Conservation (phyloP, 768 basidiomycete genomes). For the Hirschioporus abietinus region DNA sequence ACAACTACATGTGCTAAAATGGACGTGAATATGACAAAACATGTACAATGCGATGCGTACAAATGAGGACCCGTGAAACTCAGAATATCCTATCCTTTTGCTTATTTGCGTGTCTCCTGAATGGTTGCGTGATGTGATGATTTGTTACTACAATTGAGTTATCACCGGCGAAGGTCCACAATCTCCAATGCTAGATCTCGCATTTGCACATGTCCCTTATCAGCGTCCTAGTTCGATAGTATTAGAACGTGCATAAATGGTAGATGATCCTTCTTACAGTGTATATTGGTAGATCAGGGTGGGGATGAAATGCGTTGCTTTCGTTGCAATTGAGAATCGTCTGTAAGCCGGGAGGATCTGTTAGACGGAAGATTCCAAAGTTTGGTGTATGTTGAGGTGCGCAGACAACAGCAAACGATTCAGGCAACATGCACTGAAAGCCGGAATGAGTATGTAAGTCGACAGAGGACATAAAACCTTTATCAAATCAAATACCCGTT, state of each 20-base stretch:
- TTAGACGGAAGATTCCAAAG: slow-evolving; percentile 88
- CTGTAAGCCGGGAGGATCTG: slow-evolving; percentile 79
- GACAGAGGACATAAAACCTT: slow-evolving; percentile 91
- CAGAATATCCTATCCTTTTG: neutral
- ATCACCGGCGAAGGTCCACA: slow-evolving; percentile 60
- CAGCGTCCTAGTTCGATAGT: slow-evolving; percentile 54
- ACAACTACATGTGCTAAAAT: neutral
- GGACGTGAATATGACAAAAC: neutral
- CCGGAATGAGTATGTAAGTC: slow-evolving; percentile 89
- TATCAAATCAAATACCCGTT: slow-evolving; percentile 6
- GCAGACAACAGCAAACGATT: slow-evolving; percentile 91
- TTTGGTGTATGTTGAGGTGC: slow-evolving; percentile 75
- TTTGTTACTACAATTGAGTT: neutral
- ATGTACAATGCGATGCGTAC: neutral
- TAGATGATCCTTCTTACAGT: slow-evolving; percentile 49
- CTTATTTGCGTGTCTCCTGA: neutral
- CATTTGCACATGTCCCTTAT: slow-evolving; percentile 81
- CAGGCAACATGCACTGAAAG: slow-evolving; percentile 86
- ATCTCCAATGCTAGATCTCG: slow-evolving; percentile 71
- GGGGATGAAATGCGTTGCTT: slow-evolving; percentile 82
- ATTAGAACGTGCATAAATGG: neutral
- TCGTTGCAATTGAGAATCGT: slow-evolving; percentile 62
- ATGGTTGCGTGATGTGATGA: neutral
- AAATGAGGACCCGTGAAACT: neutral
- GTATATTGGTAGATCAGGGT: slow-evolving; percentile 79